Conservation (phyloP, 305 asterid genomes). For the Withania somnifera region DNA sequence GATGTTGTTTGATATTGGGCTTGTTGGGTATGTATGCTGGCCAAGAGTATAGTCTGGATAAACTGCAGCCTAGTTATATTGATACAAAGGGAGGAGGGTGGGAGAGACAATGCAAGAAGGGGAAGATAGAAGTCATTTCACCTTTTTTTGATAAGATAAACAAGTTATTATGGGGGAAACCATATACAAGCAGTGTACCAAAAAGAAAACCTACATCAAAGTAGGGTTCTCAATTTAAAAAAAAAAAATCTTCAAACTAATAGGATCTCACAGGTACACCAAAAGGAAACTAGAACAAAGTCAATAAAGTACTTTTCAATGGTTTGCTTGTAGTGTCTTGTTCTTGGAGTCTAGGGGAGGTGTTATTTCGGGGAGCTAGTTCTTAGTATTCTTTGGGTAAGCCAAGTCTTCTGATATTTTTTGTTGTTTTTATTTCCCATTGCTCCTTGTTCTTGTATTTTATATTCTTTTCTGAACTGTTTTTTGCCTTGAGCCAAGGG, state of each 20-base stretch:
- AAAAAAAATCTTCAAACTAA: not conserved
- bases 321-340: too few relatives aligned
- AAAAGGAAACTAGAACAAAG: not conserved
- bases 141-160: not conserved
- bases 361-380: too few relatives aligned
- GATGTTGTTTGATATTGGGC: not conserved
- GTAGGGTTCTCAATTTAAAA: not conserved
- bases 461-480: too few relatives aligned
- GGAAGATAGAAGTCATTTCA: not conserved
- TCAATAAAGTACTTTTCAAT: too few relatives aligned
- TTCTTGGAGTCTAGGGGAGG: too few relatives aligned
- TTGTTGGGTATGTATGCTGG: not conserved
- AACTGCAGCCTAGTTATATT: not conserved
- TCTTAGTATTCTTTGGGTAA: too few relatives aligned
- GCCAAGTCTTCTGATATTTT: too few relatives aligned
- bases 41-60: not conserved
- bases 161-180: not conserved
- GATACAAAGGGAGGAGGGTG: not conserved
- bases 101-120: not conserved
- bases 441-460: too few relatives aligned
- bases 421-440: too few relatives aligned
- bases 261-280: not conserved
- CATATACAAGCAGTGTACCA: not conserved
- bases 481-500: too few relatives aligned
- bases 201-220: not conserved